phyloP scores from a whole-genome alignment of 768 basidiomycete genomes.

The Leucogyrophana mollusca region DNA sequence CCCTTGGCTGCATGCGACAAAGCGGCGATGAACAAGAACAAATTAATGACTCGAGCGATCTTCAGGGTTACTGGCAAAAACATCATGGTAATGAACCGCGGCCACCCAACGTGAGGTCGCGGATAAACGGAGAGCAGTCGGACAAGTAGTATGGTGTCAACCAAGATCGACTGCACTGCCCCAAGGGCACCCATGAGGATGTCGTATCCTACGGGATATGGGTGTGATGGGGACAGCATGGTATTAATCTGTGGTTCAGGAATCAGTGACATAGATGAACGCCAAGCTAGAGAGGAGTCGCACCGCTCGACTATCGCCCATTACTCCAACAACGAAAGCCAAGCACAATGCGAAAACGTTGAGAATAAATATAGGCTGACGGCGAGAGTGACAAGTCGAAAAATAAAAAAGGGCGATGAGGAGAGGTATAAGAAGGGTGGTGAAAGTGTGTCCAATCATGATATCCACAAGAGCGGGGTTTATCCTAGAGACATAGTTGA shows the following conservation, averaged over 20 bases:
- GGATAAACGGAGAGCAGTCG: slow-evolving; percentile 29
- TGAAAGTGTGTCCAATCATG: slow-evolving; percentile 29
- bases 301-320: slow-evolving; percentile 21
- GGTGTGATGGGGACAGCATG: slow-evolving; percentile 20
- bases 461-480: slow-evolving; percentile 20
- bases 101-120: slow-evolving; percentile 8
- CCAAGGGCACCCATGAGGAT: slow-evolving; percentile 31
- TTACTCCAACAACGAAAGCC: slow-evolving; percentile 17
- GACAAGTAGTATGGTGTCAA: slow-evolving; percentile 26
- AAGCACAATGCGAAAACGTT: slow-evolving; percentile 21
- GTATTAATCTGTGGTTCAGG: slow-evolving; percentile 20
- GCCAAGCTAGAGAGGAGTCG: background rate
- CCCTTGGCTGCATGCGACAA: slow-evolving; percentile 18
- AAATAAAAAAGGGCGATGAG: slow-evolving; percentile 28
- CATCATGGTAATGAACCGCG: slow-evolving; percentile 16
- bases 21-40: slow-evolving; percentile 25
- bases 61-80: slow-evolving; percentile 27
- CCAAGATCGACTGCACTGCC: slow-evolving; percentile 24
- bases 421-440: slow-evolving; percentile 29
- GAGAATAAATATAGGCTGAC: slow-evolving; percentile 27
- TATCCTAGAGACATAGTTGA: slow-evolving; percentile 15
- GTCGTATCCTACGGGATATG: slow-evolving; percentile 20
- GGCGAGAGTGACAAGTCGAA: slow-evolving; percentile 22
- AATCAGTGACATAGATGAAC: background rate
- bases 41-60: slow-evolving; percentile 23